Conservation (phyloP, 2,329 filamentous ascomycete genomes). For the Fusarium siculi region DNA sequence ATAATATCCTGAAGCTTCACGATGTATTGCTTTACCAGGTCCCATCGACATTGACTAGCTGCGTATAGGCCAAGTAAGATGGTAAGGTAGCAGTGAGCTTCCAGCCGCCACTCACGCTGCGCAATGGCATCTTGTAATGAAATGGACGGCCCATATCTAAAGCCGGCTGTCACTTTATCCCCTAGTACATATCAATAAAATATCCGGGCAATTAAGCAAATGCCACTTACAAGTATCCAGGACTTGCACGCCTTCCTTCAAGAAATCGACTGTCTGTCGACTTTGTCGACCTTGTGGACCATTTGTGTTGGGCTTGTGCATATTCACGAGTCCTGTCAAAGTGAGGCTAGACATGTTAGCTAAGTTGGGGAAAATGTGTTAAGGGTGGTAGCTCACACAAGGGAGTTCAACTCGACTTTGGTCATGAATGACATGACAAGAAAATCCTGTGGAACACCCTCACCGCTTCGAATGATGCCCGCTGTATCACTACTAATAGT, state of each 20-base stretch:
- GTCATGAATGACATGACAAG: constrained; percentile 70
- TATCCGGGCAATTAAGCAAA: neutral
- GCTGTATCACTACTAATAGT: constrained; percentile 68
- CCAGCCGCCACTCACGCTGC: constrained; percentile 71
- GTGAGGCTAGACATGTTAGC: constrained; percentile 58
- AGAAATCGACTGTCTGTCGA: constrained; percentile 52
- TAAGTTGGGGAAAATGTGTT: neutral
- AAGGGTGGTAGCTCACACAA: constrained; percentile 60
- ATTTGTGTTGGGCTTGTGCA: constrained; percentile 52
- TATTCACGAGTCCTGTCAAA: constrained; percentile 62
- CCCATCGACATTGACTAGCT: constrained; percentile 77
- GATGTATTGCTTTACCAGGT: constrained; percentile 68
- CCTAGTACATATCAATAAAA: constrained; percentile 41
- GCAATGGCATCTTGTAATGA: constrained; percentile 68
- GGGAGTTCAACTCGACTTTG: constrained; percentile 66
- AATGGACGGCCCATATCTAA: constrained; percentile 55
- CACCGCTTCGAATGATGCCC: constrained; percentile 62
- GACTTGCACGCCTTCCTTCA: constrained; percentile 56
- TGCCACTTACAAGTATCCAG: constrained; percentile 58
- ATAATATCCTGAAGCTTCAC: constrained; percentile 61
- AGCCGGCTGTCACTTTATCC: constrained; percentile 50
- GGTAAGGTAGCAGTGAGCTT: constrained; percentile 74
- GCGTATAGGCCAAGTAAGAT: constrained; percentile 77
- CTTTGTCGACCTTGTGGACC: constrained; percentile 12
- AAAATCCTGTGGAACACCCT: constrained; percentile 61